A percentile compares a stretch with the other conserved stretches of the same genome.
phyloP scores from a whole-genome alignment of 495 filamentous ascomycete species.

The Penicillium roqueforti region DNA sequence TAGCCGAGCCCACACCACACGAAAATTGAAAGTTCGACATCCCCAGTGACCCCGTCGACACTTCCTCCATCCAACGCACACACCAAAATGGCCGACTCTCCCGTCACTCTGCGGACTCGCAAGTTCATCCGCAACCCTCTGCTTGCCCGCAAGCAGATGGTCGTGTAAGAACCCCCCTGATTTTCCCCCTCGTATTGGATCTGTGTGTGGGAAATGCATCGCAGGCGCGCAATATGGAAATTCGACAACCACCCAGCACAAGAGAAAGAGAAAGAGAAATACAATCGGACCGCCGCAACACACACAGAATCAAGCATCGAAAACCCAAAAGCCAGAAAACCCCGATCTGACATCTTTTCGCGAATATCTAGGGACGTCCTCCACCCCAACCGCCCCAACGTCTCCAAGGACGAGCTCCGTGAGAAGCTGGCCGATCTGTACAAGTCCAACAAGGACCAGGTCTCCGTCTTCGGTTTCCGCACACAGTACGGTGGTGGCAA shows the following conservation, averaged over 20 bases:
- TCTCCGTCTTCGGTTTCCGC: conserved; percentile 95
- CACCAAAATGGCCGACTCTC: conserved; percentile 82
- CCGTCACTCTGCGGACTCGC: conserved; percentile 97
- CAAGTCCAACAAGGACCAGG: conserved; percentile 94
- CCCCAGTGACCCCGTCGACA: conserved; percentile 24
- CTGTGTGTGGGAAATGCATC: conserved; percentile 11
- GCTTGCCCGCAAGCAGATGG: conserved; percentile 98
- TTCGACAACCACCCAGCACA: conserved; percentile 10
- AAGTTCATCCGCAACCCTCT: conserved; percentile 99
- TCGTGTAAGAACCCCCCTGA: conserved; percentile 72
- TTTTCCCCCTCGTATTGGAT: conserved; percentile 13
- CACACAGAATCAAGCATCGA: conserved; percentile 1
- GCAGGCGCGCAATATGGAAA: conserved; percentile 14
- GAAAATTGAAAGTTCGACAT: conserved; percentile 39
- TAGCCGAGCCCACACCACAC: conserved; percentile 47
- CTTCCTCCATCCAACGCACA: conserved; percentile 30
- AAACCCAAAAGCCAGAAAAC: conserved; percentile 1
- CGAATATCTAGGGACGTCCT: conserved; percentile 78
- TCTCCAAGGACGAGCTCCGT: conserved; percentile 98
- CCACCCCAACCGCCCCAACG: conserved; percentile 96
- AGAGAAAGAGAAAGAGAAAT: conserved; percentile 2
- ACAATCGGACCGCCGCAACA: conserved; percentile 8
- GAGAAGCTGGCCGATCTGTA: conserved; percentile 91
- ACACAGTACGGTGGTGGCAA: conserved; percentile 99
- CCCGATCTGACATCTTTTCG: conserved; percentile 27